Base-by-base conservation (phyloP, 495 filamentous ascomycete species). In the Talaromyces nanjingensis region DNA sequence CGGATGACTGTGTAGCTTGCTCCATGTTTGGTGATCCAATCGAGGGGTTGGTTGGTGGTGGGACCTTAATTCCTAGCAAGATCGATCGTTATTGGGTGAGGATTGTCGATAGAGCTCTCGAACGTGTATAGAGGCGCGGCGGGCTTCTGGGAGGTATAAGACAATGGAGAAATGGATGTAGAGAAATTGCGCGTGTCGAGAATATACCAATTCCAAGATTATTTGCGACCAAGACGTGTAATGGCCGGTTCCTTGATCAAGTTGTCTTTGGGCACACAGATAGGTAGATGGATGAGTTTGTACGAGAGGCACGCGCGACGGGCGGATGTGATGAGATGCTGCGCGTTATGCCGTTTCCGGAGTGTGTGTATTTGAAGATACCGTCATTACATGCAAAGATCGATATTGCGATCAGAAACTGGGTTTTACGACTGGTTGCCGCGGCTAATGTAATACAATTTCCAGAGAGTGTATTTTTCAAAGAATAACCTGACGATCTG, bases 1-100 rank as follows among this genome's bases (percentile, higher is more conserved):
- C 81, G 63, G 82, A 70, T 65, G 72, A 78, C 66, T 83, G 78
- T 54, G 82, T 71, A 55, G 83, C 70, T 64, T 80, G 81, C 59
- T 89, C 86, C 86, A 89, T 89, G 63, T 14, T 37, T 33, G 31
- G 16, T 53, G 42, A 62, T 59, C 31, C 56, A 59, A 59, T 56
- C 53, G 53, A 56, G 53, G 53, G 53, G 53, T 25, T 56, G 53
- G 53, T 56, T 59, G 56, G 18, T 34, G 56, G 56, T 37, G 56
- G 56, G 56, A 59, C 56, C 56, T 59, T 59, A 59, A 34, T 59
- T 20, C 56, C 24, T 20, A 7, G 16, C 27, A 59, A 20, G 53
- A 56, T 56, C 53, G 53, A 56, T 56, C 56, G 31, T 37, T 34
- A 59, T 59, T 59, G 56, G 56, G 27, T 22, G 56, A 56, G 53